A percentile compares a stretch with the other conserved stretches of the same genome.
Conservation (phyloP, 1,284 basidiomycete genomes). For the Volvariella surrecta region DNA sequence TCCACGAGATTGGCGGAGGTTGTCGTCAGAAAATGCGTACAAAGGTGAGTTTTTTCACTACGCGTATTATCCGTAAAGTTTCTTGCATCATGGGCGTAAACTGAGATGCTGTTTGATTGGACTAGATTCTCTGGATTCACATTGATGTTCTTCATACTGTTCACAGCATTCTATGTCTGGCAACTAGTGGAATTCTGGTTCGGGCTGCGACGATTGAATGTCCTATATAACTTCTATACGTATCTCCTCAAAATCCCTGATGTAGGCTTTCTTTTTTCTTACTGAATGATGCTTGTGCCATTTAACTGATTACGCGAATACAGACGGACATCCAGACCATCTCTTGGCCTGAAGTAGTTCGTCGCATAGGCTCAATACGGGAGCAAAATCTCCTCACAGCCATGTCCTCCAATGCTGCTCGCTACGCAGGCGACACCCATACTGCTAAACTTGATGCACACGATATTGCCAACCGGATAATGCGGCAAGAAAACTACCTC, state of each 20-base stretch:
- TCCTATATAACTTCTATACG: constrained; percentile 92
- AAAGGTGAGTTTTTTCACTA: constrained; percentile 57
- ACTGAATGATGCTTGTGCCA: constrained; percentile 5
- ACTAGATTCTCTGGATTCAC: constrained; percentile 77
- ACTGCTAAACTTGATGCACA: constrained; percentile 91
- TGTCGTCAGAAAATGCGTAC: constrained; percentile 73
- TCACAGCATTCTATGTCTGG: constrained; percentile 76
- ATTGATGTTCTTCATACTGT: constrained; percentile 73
- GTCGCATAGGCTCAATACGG: constrained; percentile 81
- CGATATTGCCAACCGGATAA: constrained; percentile 92
- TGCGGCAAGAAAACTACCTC: constrained; percentile 97
- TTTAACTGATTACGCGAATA: too few species aligned
- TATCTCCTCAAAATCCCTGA: constrained; percentile 72
- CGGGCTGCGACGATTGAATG: constrained; percentile 66
- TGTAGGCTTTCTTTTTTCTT: constrained; percentile 42
- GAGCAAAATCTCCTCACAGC: constrained; percentile 86
- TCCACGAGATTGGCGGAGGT: constrained; percentile 69
- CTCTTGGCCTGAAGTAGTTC: constrained; percentile 92
- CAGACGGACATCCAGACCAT: constrained; percentile 97
- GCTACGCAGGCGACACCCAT: constrained; percentile 36
- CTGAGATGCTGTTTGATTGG: constrained; percentile 11
- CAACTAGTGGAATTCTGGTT: constrained; percentile 59
- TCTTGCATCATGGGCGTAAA: background rate
- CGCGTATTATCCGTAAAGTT: background rate
- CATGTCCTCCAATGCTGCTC: constrained; percentile 55